Evolutionary conservation across 2,329 filamentous ascomycete genomes (phyloP).

Genomic region (Phaeoacremonium minimum): DNA sequence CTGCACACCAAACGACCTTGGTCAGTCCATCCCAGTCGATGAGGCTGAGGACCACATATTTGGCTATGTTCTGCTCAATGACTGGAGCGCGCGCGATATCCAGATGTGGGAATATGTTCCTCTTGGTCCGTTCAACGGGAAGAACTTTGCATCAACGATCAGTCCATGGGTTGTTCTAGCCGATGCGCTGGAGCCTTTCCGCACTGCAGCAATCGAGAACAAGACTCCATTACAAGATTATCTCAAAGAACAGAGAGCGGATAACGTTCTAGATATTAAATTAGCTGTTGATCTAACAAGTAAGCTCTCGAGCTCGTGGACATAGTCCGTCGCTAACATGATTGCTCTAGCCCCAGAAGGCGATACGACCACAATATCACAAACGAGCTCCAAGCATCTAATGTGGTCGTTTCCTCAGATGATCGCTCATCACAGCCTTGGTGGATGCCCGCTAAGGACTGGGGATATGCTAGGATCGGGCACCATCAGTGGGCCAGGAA

Average conservation of each 20-base stretch:
- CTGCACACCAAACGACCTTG: conserved; percentile 59
- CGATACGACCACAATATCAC: conserved; percentile 53
- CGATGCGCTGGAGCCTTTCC: conserved; percentile 64
- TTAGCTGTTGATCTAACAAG: conserved; percentile 62
- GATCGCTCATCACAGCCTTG: conserved; percentile 74
- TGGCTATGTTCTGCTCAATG: conserved; percentile 78
- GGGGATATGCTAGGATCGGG: conserved; percentile 76
- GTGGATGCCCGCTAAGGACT: conserved; percentile 68
- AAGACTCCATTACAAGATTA: conserved; percentile 29
- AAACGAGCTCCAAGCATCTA: conserved; percentile 60
- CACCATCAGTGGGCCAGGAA: conserved; percentile 56
- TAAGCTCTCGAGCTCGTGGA: conserved; percentile 28
- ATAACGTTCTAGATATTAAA: conserved; percentile 64
- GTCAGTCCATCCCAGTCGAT: conserved; percentile 56
- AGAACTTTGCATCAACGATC: conserved; percentile 78
- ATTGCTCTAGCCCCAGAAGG: conserved; percentile 26
- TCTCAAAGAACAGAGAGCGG: conserved; percentile 53
- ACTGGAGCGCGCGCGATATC: conserved; percentile 81
- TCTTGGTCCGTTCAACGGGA: conserved; percentile 75
- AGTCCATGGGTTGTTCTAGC: conserved; percentile 75
- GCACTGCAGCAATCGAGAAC: conserved; percentile 25
- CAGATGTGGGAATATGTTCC: conserved; percentile 84
- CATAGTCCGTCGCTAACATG: background rate
- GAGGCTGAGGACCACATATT: conserved; percentile 70
- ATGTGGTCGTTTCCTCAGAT: conserved; percentile 84